A percentile compares a stretch with the other conserved stretches of the same genome.
Conservation (phyloP, 2,329 filamentous ascomycete species). For the Rasamsonia emersonii region DNA sequence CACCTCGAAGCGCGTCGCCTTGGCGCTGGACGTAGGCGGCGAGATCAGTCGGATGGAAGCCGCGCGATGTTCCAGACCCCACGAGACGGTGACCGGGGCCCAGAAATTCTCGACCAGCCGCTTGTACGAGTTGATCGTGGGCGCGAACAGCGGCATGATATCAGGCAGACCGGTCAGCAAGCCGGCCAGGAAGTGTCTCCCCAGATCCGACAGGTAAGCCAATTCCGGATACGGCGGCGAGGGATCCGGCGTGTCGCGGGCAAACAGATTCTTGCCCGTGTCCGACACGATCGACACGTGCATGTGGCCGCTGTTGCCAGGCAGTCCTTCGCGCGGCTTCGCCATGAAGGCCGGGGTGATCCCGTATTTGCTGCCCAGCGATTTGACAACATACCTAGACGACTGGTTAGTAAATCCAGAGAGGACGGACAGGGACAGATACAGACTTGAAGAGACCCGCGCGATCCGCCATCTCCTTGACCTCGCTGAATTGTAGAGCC, state of each 20-base stretch:
- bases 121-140: constrained; percentile 97
- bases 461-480: constrained; percentile 82
- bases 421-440: background rate
- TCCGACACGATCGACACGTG: constrained; percentile 81
- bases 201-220: constrained; percentile 72
- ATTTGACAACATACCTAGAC: constrained; percentile 70
- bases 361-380: constrained; percentile 73
- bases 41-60: constrained; percentile 85
- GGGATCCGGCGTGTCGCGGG: constrained; percentile 61
- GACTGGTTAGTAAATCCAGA: background rate
- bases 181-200: constrained; percentile 87
- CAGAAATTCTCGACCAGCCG: constrained; percentile 97
- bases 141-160: constrained; percentile 90
- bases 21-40: constrained; percentile 74
- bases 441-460: constrained; percentile 79
- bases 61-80: constrained; percentile 91
- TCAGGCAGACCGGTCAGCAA: constrained; percentile 82
- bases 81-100: constrained; percentile 95
- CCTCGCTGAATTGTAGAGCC: constrained; percentile 81
- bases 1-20: constrained; percentile 85
- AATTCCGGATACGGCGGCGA: constrained; percentile 67
- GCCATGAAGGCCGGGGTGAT: constrained; percentile 99
- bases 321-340: constrained; percentile 82
- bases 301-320: constrained; percentile 93
- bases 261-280: constrained; percentile 76